These are phyloP conservation scores for Hapsidospora chrysogenum DNA, from an alignment of 495 filamentous ascomycete genomes.

Conservation along the genomic window DNA sequence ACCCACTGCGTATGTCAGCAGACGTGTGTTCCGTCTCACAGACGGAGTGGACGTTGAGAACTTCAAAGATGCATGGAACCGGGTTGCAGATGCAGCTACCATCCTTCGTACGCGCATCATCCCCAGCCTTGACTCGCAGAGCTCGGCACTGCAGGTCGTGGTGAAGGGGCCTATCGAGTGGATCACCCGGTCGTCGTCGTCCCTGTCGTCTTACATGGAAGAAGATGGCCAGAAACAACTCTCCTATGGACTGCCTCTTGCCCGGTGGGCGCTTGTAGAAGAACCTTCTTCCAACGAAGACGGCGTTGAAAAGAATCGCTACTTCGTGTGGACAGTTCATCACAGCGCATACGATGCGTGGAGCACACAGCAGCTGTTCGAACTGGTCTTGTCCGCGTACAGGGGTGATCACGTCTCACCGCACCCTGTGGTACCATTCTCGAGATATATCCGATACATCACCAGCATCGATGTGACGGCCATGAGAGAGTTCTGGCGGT, in stretches of 20 bases:
- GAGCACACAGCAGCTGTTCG: neutral
- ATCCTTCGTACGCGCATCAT: neutral
- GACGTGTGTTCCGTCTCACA: neutral
- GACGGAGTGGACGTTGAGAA: neutral
- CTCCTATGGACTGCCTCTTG: too few relatives aligned
- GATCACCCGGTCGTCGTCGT: too few relatives aligned
- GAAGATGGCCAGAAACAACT: too few relatives aligned
- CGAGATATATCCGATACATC: conserved; percentile 29
- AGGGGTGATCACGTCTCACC: neutral
- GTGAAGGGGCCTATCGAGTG: too few relatives aligned
- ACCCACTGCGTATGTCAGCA: neutral
- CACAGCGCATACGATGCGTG: conserved; percentile 1
- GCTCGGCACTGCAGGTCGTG: too few relatives aligned
- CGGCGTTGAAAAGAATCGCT: too few relatives aligned
- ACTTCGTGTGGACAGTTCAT: conserved; percentile 11
- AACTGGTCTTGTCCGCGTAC: conserved; percentile 3
- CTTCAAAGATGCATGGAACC: neutral
- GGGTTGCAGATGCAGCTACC: neutral
- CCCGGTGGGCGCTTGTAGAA: too few relatives aligned
- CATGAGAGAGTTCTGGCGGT: neutral
- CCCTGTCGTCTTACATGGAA: too few relatives aligned
- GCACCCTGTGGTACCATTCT: conserved; percentile 6
- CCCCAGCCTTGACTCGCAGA: too few relatives aligned
- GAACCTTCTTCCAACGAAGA: too few relatives aligned
- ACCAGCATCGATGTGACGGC: conserved; percentile 1